A percentile compares a stretch with the other conserved stretches of the same genome.
phyloP scores from a whole-genome alignment of 192 early-diverging fungal genomes.

The Entomortierella parvispora region DNA sequence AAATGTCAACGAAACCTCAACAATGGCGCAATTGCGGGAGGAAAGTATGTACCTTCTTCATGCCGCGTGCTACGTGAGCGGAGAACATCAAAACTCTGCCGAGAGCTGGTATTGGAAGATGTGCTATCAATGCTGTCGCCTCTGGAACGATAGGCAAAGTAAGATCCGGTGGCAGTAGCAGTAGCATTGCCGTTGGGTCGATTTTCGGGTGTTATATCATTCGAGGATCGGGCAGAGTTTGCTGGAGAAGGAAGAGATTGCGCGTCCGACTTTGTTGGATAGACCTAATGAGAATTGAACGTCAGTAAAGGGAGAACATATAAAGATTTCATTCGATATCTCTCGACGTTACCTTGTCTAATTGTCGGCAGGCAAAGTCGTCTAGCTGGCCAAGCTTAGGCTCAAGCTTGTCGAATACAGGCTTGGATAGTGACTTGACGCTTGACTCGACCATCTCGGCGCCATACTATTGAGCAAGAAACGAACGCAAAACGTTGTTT shows the following conservation, averaged over 20 bases:
- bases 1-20: no score
- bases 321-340: no score
- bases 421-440: constrained; percentile 74
- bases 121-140: constrained; percentile 42
- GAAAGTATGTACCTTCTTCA: constrained; percentile 27
- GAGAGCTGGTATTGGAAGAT: constrained; percentile 30
- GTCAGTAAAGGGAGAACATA: no score
- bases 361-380: constrained; percentile 78
- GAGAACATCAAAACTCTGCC: constrained; percentile 39
- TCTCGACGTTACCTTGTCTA: constrained; percentile 80
- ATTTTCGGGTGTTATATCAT: constrained; percentile 34
- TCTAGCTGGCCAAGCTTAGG: constrained; percentile 73
- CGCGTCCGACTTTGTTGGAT: constrained; percentile 38
- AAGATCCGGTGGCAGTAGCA: neutral
- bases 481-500: neutral
- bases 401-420: constrained; percentile 79
- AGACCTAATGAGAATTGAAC: constrained; percentile 26
- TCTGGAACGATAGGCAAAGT: constrained; percentile 44
- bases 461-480: constrained; percentile 57
- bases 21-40: no score
- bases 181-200: constrained; percentile 15
- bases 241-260: constrained; percentile 41
- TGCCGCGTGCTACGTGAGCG: constrained; percentile 33
- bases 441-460: constrained; percentile 83
- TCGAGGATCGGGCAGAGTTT: constrained; percentile 53